Evolutionary conservation across 768 basidiomycete species (phyloP).

Genomic region (Trametes cinnabarina): DNA sequence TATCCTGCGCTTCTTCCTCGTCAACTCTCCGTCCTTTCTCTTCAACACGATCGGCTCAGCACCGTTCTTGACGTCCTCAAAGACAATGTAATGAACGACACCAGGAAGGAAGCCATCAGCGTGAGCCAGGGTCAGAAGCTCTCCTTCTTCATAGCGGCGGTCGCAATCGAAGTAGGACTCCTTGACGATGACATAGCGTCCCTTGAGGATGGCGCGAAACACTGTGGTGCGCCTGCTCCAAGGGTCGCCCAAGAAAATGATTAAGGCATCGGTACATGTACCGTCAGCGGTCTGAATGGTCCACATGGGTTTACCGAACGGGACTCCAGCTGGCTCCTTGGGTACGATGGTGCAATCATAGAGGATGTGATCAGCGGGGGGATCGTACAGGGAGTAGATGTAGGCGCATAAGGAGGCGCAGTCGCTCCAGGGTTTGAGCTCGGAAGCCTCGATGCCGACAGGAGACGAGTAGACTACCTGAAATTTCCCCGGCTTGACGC

Average conservation of each 20-base stretch:
- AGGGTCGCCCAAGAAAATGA: not conserved
- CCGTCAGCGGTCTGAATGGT: not conserved
- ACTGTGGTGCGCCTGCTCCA: constrained; percentile 4
- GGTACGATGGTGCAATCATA: not conserved
- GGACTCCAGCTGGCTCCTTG: not conserved
- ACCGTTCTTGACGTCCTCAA: not conserved
- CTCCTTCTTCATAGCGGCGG: constrained; percentile 47
- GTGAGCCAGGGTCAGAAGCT: constrained; percentile 24
- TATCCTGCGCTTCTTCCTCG: not conserved
- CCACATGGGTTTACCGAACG: not conserved
- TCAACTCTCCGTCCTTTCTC: not conserved
- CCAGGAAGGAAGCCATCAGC: not conserved
- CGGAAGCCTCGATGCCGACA: not conserved
- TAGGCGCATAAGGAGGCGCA: not conserved
- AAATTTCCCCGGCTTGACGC: not conserved
- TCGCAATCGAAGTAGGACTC: not conserved
- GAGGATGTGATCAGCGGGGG: not conserved
- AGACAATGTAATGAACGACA: not conserved
- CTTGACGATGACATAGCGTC: not conserved
- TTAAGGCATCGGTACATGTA: not conserved
- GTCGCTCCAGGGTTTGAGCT: not conserved
- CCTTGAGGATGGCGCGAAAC: not conserved
- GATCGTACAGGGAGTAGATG: constrained; percentile 1
- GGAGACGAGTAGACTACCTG: constrained; percentile 7
- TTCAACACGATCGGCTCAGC: not conserved